A percentile compares a stretch with the other conserved stretches of the same genome.
Conservation (phyloP, 1,284 basidiomycete genomes). For the Apiotrichum mycotoxinovorans region DNA sequence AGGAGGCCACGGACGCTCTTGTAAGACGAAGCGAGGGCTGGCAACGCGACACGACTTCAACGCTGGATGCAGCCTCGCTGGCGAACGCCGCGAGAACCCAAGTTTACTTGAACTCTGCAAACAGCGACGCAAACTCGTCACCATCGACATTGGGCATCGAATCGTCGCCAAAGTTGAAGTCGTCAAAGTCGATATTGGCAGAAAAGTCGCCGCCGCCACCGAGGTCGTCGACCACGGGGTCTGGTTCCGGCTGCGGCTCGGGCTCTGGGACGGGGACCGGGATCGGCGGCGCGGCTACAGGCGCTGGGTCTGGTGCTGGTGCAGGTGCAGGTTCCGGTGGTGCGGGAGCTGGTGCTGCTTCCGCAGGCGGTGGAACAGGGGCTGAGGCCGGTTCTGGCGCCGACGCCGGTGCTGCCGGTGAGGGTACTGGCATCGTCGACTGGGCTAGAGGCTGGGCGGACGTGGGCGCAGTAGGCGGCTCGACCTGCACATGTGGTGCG, state of each 20-base stretch:
- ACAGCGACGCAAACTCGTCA: slow-evolving; percentile 34
- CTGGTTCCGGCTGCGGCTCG: neutral
- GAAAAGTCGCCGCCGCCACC: slow-evolving; percentile 14
- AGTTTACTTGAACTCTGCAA: slow-evolving; percentile 33
- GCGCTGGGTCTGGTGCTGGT: slow-evolving; percentile 1
- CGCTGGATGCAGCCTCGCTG: neutral
- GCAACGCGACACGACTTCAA: too few relatives aligned
- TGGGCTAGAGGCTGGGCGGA: neutral
- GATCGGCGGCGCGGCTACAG: neutral
- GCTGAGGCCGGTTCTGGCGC: slow-evolving; percentile 1
- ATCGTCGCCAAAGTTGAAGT: slow-evolving; percentile 34
- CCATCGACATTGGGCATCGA: slow-evolving; percentile 32
- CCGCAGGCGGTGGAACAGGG: neutral
- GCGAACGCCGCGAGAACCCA: neutral
- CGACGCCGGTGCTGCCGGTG: neutral
- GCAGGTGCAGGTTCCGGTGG: neutral
- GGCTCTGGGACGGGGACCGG: slow-evolving; percentile 4
- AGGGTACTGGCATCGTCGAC: neutral
- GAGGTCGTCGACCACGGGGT: slow-evolving; percentile 1
- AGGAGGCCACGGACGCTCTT: too few relatives aligned
- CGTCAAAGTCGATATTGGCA: slow-evolving; percentile 34
- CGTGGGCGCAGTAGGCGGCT: neutral
- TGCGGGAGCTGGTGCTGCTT: neutral
- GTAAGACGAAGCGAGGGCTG: too few relatives aligned
- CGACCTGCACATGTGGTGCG: neutral